Percentiles rank a stretch among this genome's conserved stretches.
These are phyloP conservation scores for Amphicarpaea edgeworthii DNA, from an alignment of 306 rosid genomes.

Conservation along the genomic window DNA sequence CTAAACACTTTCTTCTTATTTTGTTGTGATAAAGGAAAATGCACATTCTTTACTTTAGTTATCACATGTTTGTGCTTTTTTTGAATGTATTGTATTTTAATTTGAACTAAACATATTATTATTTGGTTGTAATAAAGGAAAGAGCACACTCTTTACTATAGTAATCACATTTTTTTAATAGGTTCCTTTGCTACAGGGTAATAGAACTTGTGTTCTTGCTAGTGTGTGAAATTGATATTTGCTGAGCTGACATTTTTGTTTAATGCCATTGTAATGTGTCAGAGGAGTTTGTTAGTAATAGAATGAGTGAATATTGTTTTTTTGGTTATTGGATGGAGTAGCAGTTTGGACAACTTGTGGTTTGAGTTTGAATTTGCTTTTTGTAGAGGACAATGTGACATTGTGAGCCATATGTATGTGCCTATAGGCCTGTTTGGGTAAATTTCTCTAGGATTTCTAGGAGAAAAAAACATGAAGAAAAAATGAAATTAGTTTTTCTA, in stretches of 20 bases:
- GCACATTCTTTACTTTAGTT: background rate
- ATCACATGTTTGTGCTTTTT: background rate
- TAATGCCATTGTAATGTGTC: background rate
- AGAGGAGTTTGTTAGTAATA: background rate
- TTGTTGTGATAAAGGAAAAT: background rate
- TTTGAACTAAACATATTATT: too few species aligned
- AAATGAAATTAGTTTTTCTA: too few species aligned
- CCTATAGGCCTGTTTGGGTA: too few species aligned
- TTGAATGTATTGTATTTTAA: background rate
- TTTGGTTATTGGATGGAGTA: slow-evolving; percentile 16
- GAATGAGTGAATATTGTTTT: slow-evolving; percentile 15
- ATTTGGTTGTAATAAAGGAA: too few species aligned
- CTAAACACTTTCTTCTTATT: background rate
- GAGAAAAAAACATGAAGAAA: too few species aligned
- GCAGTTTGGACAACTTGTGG: background rate
- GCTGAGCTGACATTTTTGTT: background rate
- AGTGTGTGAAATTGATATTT: slow-evolving; percentile 1
- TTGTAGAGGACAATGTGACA: background rate
- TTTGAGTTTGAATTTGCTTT: slow-evolving; percentile 22
- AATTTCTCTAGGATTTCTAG: too few species aligned
- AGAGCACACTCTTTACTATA: too few species aligned
- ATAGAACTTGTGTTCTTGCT: slow-evolving; percentile 15
- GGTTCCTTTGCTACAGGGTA: background rate
- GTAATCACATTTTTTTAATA: too few species aligned
- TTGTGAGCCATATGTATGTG: background rate